Evolutionary conservation across 1,284 basidiomycete genomes (phyloP).

Genomic region (Ustilago trichophora): DNA sequence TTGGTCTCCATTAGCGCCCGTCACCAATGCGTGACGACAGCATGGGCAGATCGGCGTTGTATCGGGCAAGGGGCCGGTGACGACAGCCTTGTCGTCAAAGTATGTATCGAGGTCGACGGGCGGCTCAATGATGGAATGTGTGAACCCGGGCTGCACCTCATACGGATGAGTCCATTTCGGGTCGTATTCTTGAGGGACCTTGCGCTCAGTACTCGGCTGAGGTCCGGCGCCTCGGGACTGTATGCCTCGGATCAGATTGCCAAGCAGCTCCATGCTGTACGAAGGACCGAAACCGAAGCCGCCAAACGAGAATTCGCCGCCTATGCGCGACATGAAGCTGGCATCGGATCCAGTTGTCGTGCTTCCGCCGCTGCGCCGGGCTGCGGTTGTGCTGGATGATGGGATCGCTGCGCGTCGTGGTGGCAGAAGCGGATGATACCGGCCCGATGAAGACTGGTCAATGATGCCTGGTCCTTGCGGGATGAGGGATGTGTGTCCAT

Average conservation of each 20-base stretch:
- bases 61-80: slow-evolving; percentile 54
- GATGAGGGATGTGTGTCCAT: slow-evolving; percentile 21
- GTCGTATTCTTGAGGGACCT: slow-evolving; percentile 42
- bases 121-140: slow-evolving; percentile 56
- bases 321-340: slow-evolving; percentile 13
- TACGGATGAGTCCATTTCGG: slow-evolving; percentile 50
- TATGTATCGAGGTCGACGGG: slow-evolving; percentile 59
- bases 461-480: slow-evolving; percentile 20
- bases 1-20: slow-evolving; percentile 46
- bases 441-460: slow-evolving; percentile 7
- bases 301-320: slow-evolving; percentile 11
- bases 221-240: slow-evolving; percentile 1
- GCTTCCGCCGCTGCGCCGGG: slow-evolving; percentile 6
- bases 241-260: slow-evolving; percentile 14
- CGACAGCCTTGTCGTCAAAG: slow-evolving; percentile 50
- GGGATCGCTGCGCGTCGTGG: slow-evolving; percentile 24
- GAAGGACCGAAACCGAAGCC: slow-evolving; percentile 19
- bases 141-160: slow-evolving; percentile 31
- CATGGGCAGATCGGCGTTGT: slow-evolving; percentile 60
- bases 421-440: slow-evolving; percentile 14
- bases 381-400: slow-evolving; percentile 14
- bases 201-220: slow-evolving; percentile 19
- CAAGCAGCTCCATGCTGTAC: slow-evolving; percentile 25
- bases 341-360: neutral
- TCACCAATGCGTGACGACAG: slow-evolving; percentile 52